Evolutionary conservation across 306 rosid genomes (phyloP), one percentile per base, ranked within the genome.

Genomic region (Psophocarpus tetragonolobus): DNA sequence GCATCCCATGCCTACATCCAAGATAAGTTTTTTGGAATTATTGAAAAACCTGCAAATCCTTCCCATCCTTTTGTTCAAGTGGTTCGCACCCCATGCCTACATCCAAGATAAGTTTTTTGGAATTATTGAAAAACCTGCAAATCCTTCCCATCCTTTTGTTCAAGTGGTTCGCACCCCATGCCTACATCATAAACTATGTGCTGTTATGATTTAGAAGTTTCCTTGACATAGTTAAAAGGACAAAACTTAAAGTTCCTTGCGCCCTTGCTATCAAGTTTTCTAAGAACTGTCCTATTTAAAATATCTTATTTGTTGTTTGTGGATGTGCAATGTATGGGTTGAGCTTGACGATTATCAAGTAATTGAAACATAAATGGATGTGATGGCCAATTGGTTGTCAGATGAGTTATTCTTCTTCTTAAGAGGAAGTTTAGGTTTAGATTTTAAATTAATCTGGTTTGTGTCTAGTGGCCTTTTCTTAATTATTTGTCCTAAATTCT

Each of bases 381-480:
- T 18, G 26, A 33, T 5, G 26, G 11, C 23, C 73, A 48, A 36
- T n/a, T 5, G 7, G 41, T 33, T 39, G 36, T 68, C 47, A 51
- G 20, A 77, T 45, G 76, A 45, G 12, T 26, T 45, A 30, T 60
- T 60, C 23, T 79, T 61, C 42, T 23, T 50, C 45, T 26, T 29
- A 58, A 27, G 77, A 10, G 45, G 27, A 39, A 67, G 5, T 47
- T 73, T 50, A 15, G 45, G 32, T 68, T 71, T 77, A 53, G 21
- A 41, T 24, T 70, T 30, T 38, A 79, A 38, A 21, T 44, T 38
- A 62, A 57, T 71, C 41, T 15, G 38, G 39, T 39, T 9, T 60
- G 69, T 24, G 41, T 63, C 35, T 58, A 13, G 39, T 32, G 51
- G 2, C 69, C 44, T 61, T 26, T 81, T 58, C 64, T 60, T 68